Base-by-base conservation (phyloP, 441 rosid species). In the Kokia cookei region DNA sequence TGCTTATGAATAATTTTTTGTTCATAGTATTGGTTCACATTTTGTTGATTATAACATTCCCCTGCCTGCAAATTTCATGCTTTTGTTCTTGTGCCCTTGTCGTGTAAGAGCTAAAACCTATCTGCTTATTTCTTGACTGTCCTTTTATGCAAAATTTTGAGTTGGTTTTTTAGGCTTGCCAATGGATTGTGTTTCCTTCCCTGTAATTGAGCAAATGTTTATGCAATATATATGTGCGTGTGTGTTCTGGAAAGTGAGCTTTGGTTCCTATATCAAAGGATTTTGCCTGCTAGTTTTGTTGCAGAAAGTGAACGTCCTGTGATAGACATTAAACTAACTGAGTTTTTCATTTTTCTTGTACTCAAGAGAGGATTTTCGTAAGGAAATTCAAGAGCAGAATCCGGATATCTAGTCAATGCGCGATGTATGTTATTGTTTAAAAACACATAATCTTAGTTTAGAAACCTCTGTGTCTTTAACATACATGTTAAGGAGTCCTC, bases 341-440 rank as follows among this genome's bases (percentile, higher is more conserved):
- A 63, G 17, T 62, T 65, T 32, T 65, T 78, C 65, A 2, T 53
- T 22, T 22, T 53, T 75, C 72, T 76, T 67, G 42, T 82, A 71
- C 29, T 78, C 61, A 83, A 95, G 98, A 88, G 92, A 93, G 84
- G 93, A 96, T 78, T 96, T 91, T 69, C 89, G 97, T 13, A 91
- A 93, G 83, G 97, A 81, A 74, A 90, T 84, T 81, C 93, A 96
- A 77, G 91, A 83, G 84, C 91, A 87, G 85, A 96, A 93, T 66
- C 98, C 97, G 1, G 91, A 85, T 78, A 86, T 93, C 79, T 91
- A 89, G 91, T 86, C 93, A 65, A 91, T 93, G 99, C 93, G 97
- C 7, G 97, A 90, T 83, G 97, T 93, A 86, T 43, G 90, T 78
- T n/a, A 54, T 26, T 17, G 57, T 73, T 59, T 66, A 7, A 53